These are phyloP conservation scores for Bryoerythrophyllum caledonicum DNA, from an alignment of 225 moss, liverwort and hornwort species.

Conservation along the genomic window DNA sequence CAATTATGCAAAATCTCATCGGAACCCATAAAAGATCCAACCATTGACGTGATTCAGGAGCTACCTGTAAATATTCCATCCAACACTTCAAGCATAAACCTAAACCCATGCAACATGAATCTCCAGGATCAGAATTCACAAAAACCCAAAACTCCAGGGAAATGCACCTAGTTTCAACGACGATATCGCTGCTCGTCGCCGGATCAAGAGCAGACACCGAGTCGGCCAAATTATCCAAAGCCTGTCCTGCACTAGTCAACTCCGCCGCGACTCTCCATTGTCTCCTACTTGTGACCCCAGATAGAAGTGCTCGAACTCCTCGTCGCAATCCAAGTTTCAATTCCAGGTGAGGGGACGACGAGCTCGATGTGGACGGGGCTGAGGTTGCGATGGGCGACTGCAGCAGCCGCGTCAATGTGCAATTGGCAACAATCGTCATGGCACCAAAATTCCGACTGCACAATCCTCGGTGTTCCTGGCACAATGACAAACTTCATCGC, in stretches of 20 bases:
- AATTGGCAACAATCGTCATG: constrained; percentile 18
- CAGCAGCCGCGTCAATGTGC: constrained; percentile 7
- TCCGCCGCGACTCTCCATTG: constrained; percentile 24
- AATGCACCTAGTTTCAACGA: constrained; percentile 39
- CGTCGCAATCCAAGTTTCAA: not conserved
- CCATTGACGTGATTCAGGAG: no score
- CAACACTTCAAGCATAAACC: not conserved
- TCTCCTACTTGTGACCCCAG: not conserved
- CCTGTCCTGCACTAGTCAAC: constrained; percentile 12
- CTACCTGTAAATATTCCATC: not conserved
- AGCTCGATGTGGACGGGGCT: constrained; percentile 1
- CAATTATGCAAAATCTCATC: no score
- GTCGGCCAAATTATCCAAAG: constrained; percentile 13
- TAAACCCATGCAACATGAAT: not conserved
- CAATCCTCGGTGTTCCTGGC: not conserved
- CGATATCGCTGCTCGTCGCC: constrained; percentile 2
- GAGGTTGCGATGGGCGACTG: not conserved
- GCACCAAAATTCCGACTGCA: not conserved
- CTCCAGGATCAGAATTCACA: not conserved
- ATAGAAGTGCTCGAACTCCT: not conserved
- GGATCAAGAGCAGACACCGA: constrained; percentile 19
- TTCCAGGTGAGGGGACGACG: not conserved
- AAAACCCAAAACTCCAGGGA: not conserved
- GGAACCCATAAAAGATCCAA: no score
- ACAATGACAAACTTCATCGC: no score